Evolutionary conservation across 164 flowering plant genomes (phyloP).

Genomic region (Vitis amurensis): DNA sequence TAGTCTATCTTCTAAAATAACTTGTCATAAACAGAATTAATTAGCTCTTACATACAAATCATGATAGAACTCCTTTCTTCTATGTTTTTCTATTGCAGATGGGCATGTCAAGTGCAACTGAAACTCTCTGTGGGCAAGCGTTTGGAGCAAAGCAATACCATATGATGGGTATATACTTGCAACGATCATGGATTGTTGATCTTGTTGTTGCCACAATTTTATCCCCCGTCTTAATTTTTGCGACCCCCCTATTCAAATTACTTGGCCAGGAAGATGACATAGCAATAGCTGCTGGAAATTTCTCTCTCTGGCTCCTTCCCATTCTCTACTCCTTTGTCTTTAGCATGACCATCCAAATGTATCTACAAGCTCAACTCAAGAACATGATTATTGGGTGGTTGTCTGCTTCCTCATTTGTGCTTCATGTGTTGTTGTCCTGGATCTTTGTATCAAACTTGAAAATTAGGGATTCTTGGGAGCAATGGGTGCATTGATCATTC

Average conservation of each 20-base stretch:
- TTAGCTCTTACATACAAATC: no score
- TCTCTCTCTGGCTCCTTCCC: constrained; percentile 34
- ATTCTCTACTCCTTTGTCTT: constrained; percentile 36
- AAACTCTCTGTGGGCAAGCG: constrained; percentile 18
- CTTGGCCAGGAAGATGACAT: constrained; percentile 39
- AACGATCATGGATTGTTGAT: constrained; percentile 42
- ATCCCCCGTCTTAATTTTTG: constrained; percentile 34
- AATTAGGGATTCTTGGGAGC: constrained; percentile 1
- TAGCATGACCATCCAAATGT: constrained; percentile 43
- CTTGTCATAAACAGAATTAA: no score
- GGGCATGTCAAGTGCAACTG: constrained; percentile 6
- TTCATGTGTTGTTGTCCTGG: not conserved
- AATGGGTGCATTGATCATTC: not conserved
- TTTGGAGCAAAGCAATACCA: constrained; percentile 40
- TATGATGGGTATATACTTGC: constrained; percentile 51
- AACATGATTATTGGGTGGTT: not conserved
- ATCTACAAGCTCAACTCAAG: constrained; percentile 49
- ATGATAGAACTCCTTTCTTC: no score
- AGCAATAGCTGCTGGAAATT: constrained; percentile 31
- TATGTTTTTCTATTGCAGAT: not conserved
- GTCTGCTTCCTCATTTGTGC: not conserved
- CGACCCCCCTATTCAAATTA: constrained; percentile 26
- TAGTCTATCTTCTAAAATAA: no score
- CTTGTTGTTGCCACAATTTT: constrained; percentile 22
- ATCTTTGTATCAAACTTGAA: not conserved